Conservation (phyloP, 495 filamentous ascomycete genomes). For the Aspergillus campestris region DNA sequence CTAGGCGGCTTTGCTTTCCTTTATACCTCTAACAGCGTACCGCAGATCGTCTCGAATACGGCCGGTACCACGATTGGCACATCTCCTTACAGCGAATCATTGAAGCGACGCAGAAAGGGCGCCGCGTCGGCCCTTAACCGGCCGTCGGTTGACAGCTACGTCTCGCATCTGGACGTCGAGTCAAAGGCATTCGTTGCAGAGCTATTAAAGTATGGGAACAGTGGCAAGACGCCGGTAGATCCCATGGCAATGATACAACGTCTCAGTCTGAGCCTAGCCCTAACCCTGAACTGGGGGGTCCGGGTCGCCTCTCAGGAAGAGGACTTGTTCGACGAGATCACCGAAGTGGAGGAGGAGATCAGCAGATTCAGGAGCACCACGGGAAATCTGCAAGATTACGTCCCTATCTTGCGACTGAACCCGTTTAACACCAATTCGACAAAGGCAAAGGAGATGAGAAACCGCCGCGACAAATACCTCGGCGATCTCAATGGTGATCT, state of each 20-base stretch:
- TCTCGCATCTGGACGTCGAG: conserved; percentile 53
- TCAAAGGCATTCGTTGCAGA: conserved; percentile 52
- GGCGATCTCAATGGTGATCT: conserved; percentile 42
- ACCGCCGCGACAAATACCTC: conserved; percentile 52
- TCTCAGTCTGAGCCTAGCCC: conserved; percentile 45
- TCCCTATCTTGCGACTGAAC: conserved; percentile 50
- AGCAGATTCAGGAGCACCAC: conserved; percentile 52
- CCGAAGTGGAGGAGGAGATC: conserved; percentile 52
- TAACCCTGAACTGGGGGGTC: conserved; percentile 58
- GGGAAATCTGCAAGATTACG: conserved; percentile 56
- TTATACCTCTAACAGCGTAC: neutral
- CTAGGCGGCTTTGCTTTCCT: neutral
- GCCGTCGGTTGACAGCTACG: conserved; percentile 51
- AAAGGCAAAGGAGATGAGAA: conserved; percentile 49
- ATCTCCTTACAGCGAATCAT: conserved; percentile 51
- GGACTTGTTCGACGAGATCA: conserved; percentile 53
- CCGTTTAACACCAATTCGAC: conserved; percentile 43
- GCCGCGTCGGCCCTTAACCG: conserved; percentile 56
- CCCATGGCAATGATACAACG: conserved; percentile 56
- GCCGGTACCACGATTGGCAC: conserved; percentile 60
- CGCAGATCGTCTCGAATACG: conserved; percentile 51
- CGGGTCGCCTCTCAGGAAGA: conserved; percentile 50
- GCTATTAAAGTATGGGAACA: conserved; percentile 44
- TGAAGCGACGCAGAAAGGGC: conserved; percentile 56
- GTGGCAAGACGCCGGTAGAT: conserved; percentile 44